These are phyloP conservation scores for Lactarius deliciosus DNA, from an alignment of 768 basidiomycete species.

Conservation along the genomic window DNA sequence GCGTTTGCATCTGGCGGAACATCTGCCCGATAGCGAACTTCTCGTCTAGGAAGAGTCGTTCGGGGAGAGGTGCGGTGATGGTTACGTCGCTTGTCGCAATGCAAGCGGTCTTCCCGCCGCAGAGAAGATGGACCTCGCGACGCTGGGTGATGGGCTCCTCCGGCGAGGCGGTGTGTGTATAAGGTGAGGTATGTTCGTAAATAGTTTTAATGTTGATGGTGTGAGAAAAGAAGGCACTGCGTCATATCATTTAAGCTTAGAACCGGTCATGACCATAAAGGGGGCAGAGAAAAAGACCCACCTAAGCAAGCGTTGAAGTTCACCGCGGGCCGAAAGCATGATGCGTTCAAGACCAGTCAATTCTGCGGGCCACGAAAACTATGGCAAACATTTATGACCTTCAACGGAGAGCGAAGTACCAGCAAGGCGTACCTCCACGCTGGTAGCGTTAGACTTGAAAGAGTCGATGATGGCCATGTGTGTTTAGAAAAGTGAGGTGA, in stretches of 20 bases:
- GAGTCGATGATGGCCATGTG: slow-evolving; percentile 30
- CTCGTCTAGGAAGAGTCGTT: slow-evolving; percentile 64
- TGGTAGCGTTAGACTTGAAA: slow-evolving; percentile 29
- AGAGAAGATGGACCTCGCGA: slow-evolving; percentile 64
- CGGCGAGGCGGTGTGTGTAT: slow-evolving; percentile 41
- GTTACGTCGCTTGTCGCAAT: slow-evolving; percentile 65
- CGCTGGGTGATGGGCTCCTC: slow-evolving; percentile 56
- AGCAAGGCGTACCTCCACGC: slow-evolving; percentile 19
- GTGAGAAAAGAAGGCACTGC: slow-evolving; percentile 63
- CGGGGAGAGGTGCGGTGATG: slow-evolving; percentile 54
- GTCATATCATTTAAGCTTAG: neutral
- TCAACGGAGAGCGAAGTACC: too few relatives aligned
- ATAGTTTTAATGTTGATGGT: slow-evolving; percentile 59
- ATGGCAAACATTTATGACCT: neutral
- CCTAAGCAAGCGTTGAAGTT: slow-evolving; percentile 70
- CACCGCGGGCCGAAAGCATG: slow-evolving; percentile 65
- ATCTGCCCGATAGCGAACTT: slow-evolving; percentile 69
- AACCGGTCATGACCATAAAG: neutral
- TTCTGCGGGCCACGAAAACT: slow-evolving; percentile 43
- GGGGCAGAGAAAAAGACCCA: slow-evolving; percentile 31
- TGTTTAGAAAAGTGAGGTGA: neutral
- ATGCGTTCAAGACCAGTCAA: slow-evolving; percentile 63
- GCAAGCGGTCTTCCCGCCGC: slow-evolving; percentile 54
- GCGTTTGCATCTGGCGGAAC: slow-evolving; percentile 52
- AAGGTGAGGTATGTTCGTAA: slow-evolving; percentile 48